A percentile compares a stretch with the other conserved stretches of the same genome.
Evolutionary conservation across 2,329 filamentous ascomycete genomes (phyloP).

Genomic region (Leptographium procerum): DNA sequence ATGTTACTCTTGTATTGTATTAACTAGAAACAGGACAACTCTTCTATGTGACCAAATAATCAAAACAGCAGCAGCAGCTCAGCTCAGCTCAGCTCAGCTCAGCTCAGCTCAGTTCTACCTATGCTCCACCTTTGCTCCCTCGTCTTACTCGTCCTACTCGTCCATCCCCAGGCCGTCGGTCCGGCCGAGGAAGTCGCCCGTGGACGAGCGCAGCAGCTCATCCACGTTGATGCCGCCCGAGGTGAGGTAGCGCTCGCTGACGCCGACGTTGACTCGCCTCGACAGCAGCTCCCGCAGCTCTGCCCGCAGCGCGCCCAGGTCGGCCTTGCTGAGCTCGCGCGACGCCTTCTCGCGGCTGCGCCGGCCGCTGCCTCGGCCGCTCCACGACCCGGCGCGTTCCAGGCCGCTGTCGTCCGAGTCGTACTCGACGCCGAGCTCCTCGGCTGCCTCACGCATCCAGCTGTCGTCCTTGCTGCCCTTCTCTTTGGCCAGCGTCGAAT

Average conservation of each 20-base stretch:
- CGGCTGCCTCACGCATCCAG: slow-evolving; percentile 73
- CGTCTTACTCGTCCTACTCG: not conserved
- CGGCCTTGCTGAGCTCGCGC: slow-evolving; percentile 55
- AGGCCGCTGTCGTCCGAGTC: slow-evolving; percentile 85
- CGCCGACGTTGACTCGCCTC: slow-evolving; percentile 71
- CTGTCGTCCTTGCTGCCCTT: slow-evolving; percentile 75
- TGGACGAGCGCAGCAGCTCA: slow-evolving; percentile 52
- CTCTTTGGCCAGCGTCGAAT: slow-evolving; percentile 74
- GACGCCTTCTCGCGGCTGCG: slow-evolving; percentile 66
- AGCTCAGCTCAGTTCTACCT: too few relatives aligned
- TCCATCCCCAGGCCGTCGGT: slow-evolving; percentile 30
- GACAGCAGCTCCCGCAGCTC: slow-evolving; percentile 61
- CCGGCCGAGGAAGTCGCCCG: slow-evolving; percentile 54
- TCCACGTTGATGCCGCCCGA: slow-evolving; percentile 76
- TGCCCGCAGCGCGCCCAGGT: slow-evolving; percentile 57
- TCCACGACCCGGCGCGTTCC: slow-evolving; percentile 58
- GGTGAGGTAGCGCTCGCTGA: slow-evolving; percentile 78
- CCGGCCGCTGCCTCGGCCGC: slow-evolving; percentile 60
- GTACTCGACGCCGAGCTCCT: slow-evolving; percentile 89
- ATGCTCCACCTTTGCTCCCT: not conserved
- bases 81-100: too few relatives aligned
- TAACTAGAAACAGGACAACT: too few relatives aligned
- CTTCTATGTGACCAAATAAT: too few relatives aligned
- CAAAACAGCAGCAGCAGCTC: too few relatives aligned
- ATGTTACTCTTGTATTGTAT: too few relatives aligned